phyloP scores from a whole-genome alignment of 805 yeast genomes.

The Saccharomycopsis schoenii region DNA sequence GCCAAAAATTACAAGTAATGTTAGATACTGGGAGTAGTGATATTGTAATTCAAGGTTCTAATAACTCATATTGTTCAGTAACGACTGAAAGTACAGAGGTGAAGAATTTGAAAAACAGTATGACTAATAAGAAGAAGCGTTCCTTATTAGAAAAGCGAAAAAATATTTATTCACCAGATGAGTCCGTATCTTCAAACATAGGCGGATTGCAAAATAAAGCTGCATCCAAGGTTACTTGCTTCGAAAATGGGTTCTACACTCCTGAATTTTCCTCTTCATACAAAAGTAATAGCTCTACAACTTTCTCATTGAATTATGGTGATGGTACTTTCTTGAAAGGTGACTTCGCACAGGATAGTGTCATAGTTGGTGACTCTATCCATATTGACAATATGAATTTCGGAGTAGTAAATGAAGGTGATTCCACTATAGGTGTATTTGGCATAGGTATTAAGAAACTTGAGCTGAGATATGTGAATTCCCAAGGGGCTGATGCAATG shows the following conservation, averaged over 20 bases:
- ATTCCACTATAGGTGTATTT: slow-evolving; percentile 58
- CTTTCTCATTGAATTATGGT: slow-evolving; percentile 33
- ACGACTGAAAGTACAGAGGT: slow-evolving; percentile 1
- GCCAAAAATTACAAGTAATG: slow-evolving; percentile 40
- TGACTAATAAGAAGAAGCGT: neutral
- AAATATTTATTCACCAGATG: neutral
- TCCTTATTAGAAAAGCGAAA: slow-evolving; percentile 5
- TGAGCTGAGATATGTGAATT: slow-evolving; percentile 43
- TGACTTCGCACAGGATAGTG: slow-evolving; percentile 52
- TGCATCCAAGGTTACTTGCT: slow-evolving; percentile 24
- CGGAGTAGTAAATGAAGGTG: slow-evolving; percentile 62
- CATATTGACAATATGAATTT: slow-evolving; percentile 45
- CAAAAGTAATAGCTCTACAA: slow-evolving; percentile 22
- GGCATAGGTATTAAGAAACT: slow-evolving; percentile 64
- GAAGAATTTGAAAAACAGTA: neutral
- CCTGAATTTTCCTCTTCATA: slow-evolving; percentile 27
- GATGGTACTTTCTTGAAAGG: slow-evolving; percentile 43
- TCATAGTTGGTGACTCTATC: slow-evolving; percentile 38
- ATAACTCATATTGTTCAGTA: slow-evolving; percentile 37
- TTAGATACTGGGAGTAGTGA: slow-evolving; percentile 73
- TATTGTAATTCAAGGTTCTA: slow-evolving; percentile 46
- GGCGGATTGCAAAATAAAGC: slow-evolving; percentile 10
- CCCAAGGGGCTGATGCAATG: neutral
- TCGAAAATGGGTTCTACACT: slow-evolving; percentile 31
- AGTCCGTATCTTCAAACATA: neutral